Evolutionary conservation across 129 eudicot species (phyloP).

Genomic region (Helichrysum umbraculigerum): DNA sequence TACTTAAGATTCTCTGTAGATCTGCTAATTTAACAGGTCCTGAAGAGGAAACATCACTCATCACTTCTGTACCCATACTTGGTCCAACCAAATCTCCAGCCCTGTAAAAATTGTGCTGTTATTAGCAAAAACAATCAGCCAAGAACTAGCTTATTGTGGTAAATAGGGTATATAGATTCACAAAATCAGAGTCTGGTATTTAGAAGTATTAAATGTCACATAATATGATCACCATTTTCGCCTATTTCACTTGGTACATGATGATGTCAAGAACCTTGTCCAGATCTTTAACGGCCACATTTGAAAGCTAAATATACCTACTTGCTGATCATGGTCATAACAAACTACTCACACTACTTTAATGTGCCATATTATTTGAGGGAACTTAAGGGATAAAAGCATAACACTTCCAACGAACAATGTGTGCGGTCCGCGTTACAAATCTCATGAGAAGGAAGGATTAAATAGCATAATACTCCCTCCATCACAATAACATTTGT

Average conservation of each 20-base stretch:
- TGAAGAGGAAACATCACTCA: conserved; percentile 86
- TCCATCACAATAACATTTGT: background rate
- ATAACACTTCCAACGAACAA: background rate
- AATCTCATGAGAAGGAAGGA: background rate
- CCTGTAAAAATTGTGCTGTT: conserved; percentile 38
- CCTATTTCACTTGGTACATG: conserved; percentile 2
- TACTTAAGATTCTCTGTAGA: conserved; percentile 87
- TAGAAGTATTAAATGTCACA: background rate
- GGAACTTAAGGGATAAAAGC: background rate
- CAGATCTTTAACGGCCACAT: background rate
- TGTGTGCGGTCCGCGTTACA: background rate
- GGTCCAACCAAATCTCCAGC: conserved; percentile 88
- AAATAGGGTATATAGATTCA: background rate
- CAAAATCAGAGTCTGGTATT: background rate
- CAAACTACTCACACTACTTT: background rate
- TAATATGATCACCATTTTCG: background rate
- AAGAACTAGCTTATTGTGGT: background rate
- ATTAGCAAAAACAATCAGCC: background rate
- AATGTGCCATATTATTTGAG: background rate
- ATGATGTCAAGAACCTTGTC: background rate
- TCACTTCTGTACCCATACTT: conserved; percentile 73
- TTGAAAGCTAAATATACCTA: background rate
- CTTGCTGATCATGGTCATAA: background rate
- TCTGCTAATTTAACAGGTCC: conserved; percentile 95
- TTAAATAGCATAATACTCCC: background rate